phyloP scores from a whole-genome alignment of 2,329 filamentous ascomycete species.

The Stemphylium lycopersici region DNA sequence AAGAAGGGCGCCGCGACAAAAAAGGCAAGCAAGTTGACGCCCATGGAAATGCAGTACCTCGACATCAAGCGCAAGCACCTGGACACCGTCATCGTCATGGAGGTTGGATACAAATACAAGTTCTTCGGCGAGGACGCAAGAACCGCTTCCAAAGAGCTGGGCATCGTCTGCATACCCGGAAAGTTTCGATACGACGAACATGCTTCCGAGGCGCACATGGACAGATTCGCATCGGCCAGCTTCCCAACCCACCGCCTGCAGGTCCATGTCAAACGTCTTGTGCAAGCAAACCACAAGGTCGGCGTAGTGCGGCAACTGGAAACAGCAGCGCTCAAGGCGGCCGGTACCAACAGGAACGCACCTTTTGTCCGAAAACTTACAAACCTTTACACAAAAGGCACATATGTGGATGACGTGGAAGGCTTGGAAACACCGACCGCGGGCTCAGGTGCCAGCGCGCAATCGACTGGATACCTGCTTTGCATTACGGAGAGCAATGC shows the following conservation, averaged over 20 bases:
- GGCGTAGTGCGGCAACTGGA: conserved; percentile 94
- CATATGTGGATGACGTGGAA: conserved; percentile 92
- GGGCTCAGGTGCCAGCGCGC: conserved; percentile 61
- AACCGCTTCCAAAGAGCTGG: conserved; percentile 84
- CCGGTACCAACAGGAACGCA: conserved; percentile 89
- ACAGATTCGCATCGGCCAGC: conserved; percentile 92
- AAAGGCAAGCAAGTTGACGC: conserved; percentile 84
- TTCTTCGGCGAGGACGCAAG: conserved; percentile 97
- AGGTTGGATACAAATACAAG: conserved; percentile 97
- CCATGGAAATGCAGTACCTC: conserved; percentile 90
- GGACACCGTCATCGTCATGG: conserved; percentile 88
- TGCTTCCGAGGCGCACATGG: conserved; percentile 83
- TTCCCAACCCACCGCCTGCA: conserved; percentile 90
- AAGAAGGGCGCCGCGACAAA: conserved; percentile 62
- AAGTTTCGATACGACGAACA: conserved; percentile 92
- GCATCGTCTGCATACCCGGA: conserved; percentile 95
- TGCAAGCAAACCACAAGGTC: conserved; percentile 92
- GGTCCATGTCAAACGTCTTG: conserved; percentile 91
- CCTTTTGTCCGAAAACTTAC: conserved; percentile 93
- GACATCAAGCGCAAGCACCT: conserved; percentile 92
- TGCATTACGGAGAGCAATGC: conserved; percentile 87
- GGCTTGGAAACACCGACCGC: conserved; percentile 65
- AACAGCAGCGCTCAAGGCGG: conserved; percentile 94
- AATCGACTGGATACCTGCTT: conserved; percentile 81
- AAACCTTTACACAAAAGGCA: conserved; percentile 97